Evolutionary conservation across 2,329 filamentous ascomycete species (phyloP).

Genomic region (Plenodomus tracheiphilus): DNA sequence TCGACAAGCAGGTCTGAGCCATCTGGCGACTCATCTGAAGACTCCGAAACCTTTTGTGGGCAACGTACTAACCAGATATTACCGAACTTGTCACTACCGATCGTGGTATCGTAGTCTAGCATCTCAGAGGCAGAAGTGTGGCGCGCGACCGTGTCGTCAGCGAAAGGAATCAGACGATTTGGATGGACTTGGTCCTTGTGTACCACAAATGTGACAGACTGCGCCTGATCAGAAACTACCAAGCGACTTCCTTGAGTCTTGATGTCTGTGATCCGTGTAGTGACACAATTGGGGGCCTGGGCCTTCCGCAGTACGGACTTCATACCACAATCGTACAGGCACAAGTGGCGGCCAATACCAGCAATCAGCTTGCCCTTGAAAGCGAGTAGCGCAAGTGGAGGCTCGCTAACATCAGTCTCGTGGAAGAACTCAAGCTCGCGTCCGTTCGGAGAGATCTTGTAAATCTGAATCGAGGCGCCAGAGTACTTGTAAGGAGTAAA

Average conservation of each 20-base stretch:
- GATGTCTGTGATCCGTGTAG: conserved; percentile 83
- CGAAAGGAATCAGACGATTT: conserved; percentile 91
- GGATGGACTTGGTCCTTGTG: conserved; percentile 78
- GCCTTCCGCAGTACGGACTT: conserved; percentile 90
- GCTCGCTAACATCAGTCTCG: conserved; percentile 89
- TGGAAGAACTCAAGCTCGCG: conserved; percentile 90
- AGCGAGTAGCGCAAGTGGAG: conserved; percentile 83
- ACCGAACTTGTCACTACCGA: conserved; percentile 96
- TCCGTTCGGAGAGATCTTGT: conserved; percentile 86
- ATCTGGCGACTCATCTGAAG: conserved; percentile 88
- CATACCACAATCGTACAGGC: conserved; percentile 92
- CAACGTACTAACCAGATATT: conserved; percentile 93
- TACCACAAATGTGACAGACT: conserved; percentile 88
- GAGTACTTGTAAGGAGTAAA: conserved; percentile 72
- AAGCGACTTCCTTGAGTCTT: conserved; percentile 91
- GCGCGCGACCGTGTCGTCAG: conserved; percentile 83
- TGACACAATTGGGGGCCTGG: conserved; percentile 71
- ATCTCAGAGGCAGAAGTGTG: conserved; percentile 92
- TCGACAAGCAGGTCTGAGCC: conserved; percentile 91
- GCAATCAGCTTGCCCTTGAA: conserved; percentile 90
- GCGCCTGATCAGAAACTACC: conserved; percentile 87
- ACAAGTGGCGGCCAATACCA: conserved; percentile 80
- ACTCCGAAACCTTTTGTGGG: conserved; percentile 80
- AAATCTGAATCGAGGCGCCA: conserved; percentile 87
- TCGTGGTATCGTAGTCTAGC: conserved; percentile 96